phyloP scores from a whole-genome alignment of 768 basidiomycete genomes.

The Boletus rubescentipes region DNA sequence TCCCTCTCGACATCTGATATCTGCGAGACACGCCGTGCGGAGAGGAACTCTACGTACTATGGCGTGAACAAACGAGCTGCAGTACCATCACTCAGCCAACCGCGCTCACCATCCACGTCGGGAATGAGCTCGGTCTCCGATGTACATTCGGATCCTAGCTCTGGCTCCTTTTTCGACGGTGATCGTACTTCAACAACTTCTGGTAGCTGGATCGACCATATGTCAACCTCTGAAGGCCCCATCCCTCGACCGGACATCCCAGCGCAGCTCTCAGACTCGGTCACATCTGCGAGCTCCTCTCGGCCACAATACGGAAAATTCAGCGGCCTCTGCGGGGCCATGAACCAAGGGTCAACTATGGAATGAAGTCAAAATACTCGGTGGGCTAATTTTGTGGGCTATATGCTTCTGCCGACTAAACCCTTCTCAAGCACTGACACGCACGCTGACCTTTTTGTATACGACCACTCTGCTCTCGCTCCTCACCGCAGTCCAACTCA shows the following conservation, averaged over 20 bases:
- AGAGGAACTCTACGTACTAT: too few species aligned
- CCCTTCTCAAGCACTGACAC: slow-evolving; percentile 66
- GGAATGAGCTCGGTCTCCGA: slow-evolving; percentile 40
- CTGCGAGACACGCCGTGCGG: too few species aligned
- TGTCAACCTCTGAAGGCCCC: slow-evolving; percentile 24
- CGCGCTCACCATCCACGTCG: slow-evolving; percentile 35
- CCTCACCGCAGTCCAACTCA: slow-evolving; percentile 85
- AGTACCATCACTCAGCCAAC: slow-evolving; percentile 10
- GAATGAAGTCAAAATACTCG: slow-evolving; percentile 81
- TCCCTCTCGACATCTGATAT: too few species aligned
- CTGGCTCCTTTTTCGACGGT: slow-evolving; percentile 41
- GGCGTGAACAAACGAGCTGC: too few species aligned
- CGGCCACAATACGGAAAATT: slow-evolving; percentile 20
- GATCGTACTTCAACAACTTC: slow-evolving; percentile 38
- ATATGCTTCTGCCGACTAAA: slow-evolving; percentile 2
- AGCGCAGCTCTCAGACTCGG: slow-evolving; percentile 40
- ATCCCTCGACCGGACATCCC: slow-evolving; percentile 7
- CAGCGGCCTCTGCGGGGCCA: slow-evolving; percentile 20
- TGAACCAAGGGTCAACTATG: slow-evolving; percentile 82
- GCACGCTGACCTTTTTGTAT: slow-evolving; percentile 84
- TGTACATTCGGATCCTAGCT: slow-evolving; percentile 44
- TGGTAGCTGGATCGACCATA: slow-evolving; percentile 46
- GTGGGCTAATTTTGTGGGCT: slow-evolving; percentile 47
- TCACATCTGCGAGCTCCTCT: slow-evolving; percentile 39
- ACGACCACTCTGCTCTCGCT: slow-evolving; percentile 81